phyloP scores from a whole-genome alignment of 2,329 filamentous ascomycete species.

The Sarocladium kiliense region DNA sequence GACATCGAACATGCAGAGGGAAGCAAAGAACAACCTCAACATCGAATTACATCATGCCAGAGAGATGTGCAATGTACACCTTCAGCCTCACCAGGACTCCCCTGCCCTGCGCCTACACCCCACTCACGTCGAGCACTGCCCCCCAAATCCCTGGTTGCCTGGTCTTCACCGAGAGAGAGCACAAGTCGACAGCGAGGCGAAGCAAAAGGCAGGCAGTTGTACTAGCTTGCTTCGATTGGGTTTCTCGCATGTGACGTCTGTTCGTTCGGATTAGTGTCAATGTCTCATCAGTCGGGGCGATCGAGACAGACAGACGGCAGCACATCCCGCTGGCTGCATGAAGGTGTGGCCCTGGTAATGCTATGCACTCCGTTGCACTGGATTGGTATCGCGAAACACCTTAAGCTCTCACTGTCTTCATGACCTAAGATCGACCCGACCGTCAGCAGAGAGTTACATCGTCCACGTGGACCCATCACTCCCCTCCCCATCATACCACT shows the following conservation, averaged over 20 bases:
- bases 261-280: too few species aligned
- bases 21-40: not conserved
- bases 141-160: not conserved
- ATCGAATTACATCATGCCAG: not conserved
- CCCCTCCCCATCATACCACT: not conserved
- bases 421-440: too few species aligned
- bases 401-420: too few species aligned
- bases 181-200: not conserved
- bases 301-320: too few species aligned
- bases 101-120: not conserved
- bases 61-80: not conserved
- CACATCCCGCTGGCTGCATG: not conserved
- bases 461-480: not conserved
- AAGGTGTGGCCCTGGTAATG: not conserved
- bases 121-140: not conserved
- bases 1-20: not conserved
- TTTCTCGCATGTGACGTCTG: too few species aligned
- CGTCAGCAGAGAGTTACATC: slow-evolving; percentile 6
- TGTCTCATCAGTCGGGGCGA: too few species aligned
- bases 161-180: not conserved
- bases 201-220: not conserved
- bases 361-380: too few species aligned
- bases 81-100: not conserved
- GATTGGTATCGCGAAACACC: too few species aligned
- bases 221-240: too few species aligned